Evolutionary conservation across 345 rosid genomes (phyloP).

Genomic region (Anastatica hierochuntica): DNA sequence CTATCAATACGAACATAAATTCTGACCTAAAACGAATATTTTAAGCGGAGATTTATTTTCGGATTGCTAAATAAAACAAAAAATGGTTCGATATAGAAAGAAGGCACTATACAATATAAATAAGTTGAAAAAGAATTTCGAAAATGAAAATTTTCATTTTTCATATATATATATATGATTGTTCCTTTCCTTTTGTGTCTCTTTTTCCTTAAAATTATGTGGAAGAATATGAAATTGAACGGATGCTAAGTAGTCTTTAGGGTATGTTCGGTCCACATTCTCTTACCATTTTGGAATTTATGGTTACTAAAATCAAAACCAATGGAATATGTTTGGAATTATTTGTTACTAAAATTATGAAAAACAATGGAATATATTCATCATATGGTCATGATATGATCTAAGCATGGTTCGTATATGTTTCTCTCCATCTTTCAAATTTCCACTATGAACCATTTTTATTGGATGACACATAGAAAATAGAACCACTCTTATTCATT

Average conservation of each 20-base stretch:
- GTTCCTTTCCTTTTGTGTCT: not conserved
- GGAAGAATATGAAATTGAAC: constrained; percentile 15
- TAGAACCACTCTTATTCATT: constrained; percentile 12
- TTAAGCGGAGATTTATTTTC: constrained; percentile 11
- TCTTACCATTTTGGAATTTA: too few species aligned
- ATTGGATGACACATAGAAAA: too few species aligned
- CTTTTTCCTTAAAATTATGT: constrained; percentile 1
- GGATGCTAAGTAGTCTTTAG: constrained; percentile 15
- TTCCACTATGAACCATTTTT: constrained; percentile 25
- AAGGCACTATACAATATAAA: constrained; percentile 13
- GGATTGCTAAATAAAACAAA: constrained; percentile 10
- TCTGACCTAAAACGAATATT: constrained; percentile 11
- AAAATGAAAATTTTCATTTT: too few species aligned
- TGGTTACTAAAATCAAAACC: too few species aligned
- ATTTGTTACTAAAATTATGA: not conserved
- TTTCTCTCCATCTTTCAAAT: constrained; percentile 18
- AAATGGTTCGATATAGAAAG: constrained; percentile 7
- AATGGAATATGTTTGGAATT: not conserved
- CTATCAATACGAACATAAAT: too few species aligned
- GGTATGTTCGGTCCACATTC: constrained; percentile 8
- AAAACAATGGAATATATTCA: constrained; percentile 10
- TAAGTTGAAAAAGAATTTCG: too few species aligned
- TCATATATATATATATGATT: too few species aligned
- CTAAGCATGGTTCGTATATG: not conserved
- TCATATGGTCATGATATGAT: constrained; percentile 11